Percentiles rank a stretch among this genome's conserved stretches.
Conservation (phyloP, 495 filamentous ascomycete species). For the Penicillium atrosanguineum region DNA sequence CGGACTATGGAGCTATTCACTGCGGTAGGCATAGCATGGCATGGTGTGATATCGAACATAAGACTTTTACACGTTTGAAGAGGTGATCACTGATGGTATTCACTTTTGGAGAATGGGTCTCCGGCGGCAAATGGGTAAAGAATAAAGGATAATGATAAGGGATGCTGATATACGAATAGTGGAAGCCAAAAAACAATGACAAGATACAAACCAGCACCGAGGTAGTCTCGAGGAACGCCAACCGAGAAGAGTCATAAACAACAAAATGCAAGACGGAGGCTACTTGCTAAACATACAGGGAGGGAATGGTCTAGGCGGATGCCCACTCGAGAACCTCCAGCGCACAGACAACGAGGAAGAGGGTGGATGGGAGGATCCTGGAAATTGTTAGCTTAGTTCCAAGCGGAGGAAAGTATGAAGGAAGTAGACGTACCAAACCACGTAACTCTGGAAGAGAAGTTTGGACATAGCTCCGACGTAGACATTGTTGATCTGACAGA, state of each 20-base stretch:
- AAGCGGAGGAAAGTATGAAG: not conserved
- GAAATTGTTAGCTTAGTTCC: constrained; percentile 22
- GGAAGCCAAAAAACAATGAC: not conserved
- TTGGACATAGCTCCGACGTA: constrained; percentile 92
- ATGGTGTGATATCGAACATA: not conserved
- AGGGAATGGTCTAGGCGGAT: constrained; percentile 24
- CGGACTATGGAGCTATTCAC: too few relatives aligned
- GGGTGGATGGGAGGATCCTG: constrained; percentile 91
- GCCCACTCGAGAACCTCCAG: constrained; percentile 95
- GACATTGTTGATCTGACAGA: constrained; percentile 97
- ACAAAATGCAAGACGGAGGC: not conserved
- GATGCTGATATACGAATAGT: not conserved
- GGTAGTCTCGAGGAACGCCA: not conserved
- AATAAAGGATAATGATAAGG: not conserved
- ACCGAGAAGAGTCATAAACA: not conserved
- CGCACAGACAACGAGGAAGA: constrained; percentile 86
- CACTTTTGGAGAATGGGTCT: not conserved
- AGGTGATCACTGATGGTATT: not conserved
- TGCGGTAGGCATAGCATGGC: too few relatives aligned
- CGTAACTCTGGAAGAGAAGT: constrained; percentile 95
- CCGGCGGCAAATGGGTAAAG: not conserved
- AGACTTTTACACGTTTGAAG: not conserved
- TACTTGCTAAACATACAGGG: not conserved
- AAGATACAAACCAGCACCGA: not conserved
- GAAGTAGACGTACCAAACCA: constrained; percentile 69